Conservation (phyloP, 2,329 filamentous ascomycete species). For the Trematosphaeria pertusa region DNA sequence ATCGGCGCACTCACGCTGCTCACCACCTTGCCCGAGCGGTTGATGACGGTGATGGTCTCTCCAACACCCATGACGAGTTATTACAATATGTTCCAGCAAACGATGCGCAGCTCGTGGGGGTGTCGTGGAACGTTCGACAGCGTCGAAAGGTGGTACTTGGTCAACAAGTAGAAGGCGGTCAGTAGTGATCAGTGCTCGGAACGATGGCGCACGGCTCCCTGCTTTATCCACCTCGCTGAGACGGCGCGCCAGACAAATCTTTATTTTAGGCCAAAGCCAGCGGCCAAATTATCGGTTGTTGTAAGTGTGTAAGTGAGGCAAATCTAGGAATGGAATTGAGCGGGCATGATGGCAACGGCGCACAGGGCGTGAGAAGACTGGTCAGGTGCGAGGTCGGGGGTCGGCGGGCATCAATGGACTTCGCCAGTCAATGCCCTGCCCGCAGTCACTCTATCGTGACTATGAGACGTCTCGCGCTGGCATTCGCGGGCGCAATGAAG, state of each 20-base stretch:
- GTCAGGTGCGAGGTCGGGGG: constrained; percentile 23
- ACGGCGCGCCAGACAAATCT: constrained; percentile 13
- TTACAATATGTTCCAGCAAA: constrained; percentile 19
- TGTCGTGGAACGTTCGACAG: constrained; percentile 21
- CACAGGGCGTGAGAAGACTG: constrained; percentile 19
- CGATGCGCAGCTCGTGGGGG: constrained; percentile 29
- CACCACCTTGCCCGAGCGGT: constrained; percentile 89
- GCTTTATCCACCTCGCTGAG: constrained; percentile 20
- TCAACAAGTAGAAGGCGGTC: constrained; percentile 18
- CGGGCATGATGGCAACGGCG: constrained; percentile 31
- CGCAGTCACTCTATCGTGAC: constrained; percentile 32
- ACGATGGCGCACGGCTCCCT: constrained; percentile 7
- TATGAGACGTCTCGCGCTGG: constrained; percentile 38
- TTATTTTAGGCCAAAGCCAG: constrained; percentile 5
- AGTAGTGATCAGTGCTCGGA: constrained; percentile 11
- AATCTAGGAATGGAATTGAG: constrained; percentile 17
- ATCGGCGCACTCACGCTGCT: constrained; percentile 71
- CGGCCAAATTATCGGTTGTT: constrained; percentile 10
- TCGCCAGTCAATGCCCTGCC: constrained; percentile 34
- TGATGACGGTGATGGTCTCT: constrained; percentile 88
- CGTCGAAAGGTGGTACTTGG: constrained; percentile 9
- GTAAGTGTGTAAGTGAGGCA: constrained; percentile 34
- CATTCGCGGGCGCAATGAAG: constrained; percentile 28
- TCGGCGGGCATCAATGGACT: constrained; percentile 7
- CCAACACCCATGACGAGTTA: constrained; percentile 51